Evolutionary conservation across 1,284 basidiomycete species (phyloP), one percentile per base, ranked within the genome.

Genomic region (Entoloma clypeatum): DNA sequence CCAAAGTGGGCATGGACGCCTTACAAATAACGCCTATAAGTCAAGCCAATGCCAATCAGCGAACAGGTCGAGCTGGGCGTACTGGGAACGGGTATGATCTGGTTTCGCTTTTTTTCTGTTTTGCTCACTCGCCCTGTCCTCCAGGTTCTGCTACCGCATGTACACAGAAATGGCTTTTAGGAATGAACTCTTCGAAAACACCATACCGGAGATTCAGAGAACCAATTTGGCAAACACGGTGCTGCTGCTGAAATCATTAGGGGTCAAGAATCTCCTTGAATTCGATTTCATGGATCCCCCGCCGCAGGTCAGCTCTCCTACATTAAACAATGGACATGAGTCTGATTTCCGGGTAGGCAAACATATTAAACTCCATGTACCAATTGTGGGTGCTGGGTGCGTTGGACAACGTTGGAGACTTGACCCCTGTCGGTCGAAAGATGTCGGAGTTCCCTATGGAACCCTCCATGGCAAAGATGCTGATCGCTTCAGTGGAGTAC

Each of bases 271-370:
- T 58, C 69, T 98, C 36, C 79, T 99, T 34, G 94, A 98, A 57
- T 99, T 99, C 62, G 94, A 99, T 67, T 99, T 99, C 60, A 99
- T 99, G 96, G 96, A 99, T 62, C 96, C 96, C 7, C 96, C 96
- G 8, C 94, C 64, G 68, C 69, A 94, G 82, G 78, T 79, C 51
- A 36, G 80, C 75, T 48, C 14, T 19, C n/a, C 13, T 60, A 73
- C 34, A 65, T 34, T 69, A 72, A 50, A 72, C 72, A 49, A 65
- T 72, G 56, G 74, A 75, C 48, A 73, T 74, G 68, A 69, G 69
- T 51, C 69, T 69, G 3, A 70, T 67, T 7, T 69, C 67, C 36
- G 9, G 43, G 1, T 53, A 91, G 81, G 89, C 88, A 45, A 95
- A 95, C 60, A 95, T 94, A 53, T 71, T 95, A 35, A 97, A 96